Evolutionary conservation across 1,284 basidiomycete genomes (phyloP).

Genomic region (Rhizopogon hawkerae): DNA sequence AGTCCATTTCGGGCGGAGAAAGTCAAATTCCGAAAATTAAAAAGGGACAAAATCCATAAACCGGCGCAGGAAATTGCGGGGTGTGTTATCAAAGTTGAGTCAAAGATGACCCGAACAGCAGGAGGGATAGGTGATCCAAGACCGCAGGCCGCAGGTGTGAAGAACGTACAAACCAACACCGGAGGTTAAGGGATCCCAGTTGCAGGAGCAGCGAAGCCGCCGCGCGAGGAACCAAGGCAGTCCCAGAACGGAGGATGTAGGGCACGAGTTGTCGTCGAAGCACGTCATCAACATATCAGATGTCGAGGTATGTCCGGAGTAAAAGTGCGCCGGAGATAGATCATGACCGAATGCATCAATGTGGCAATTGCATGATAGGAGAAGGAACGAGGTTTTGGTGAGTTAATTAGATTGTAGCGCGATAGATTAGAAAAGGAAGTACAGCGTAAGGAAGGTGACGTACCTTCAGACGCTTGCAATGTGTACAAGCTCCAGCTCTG

Average conservation of each 20-base stretch:
- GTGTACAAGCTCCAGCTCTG: slow-evolving; percentile 70
- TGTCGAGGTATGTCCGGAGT: slow-evolving; percentile 12
- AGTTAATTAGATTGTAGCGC: slow-evolving; percentile 13
- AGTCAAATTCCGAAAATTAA: slow-evolving; percentile 12
- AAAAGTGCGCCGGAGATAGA: slow-evolving; percentile 12
- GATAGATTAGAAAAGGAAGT: background rate
- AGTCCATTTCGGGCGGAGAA: slow-evolving; percentile 8
- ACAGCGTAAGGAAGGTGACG: slow-evolving; percentile 20
- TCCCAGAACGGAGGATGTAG: background rate
- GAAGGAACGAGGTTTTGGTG: slow-evolving; percentile 11
- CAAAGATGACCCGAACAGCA: slow-evolving; percentile 5
- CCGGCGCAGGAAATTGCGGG: slow-evolving; percentile 6
- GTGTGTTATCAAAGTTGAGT: slow-evolving; percentile 2
- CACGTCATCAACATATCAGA: slow-evolving; percentile 10
- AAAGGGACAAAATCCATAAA: slow-evolving; percentile 3
- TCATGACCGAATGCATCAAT: slow-evolving; percentile 5
- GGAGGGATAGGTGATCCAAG: slow-evolving; percentile 3
- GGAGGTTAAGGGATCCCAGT: background rate
- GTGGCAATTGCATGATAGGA: slow-evolving; percentile 5
- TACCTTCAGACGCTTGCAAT: slow-evolving; percentile 80
- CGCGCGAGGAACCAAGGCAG: background rate
- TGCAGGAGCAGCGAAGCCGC: background rate
- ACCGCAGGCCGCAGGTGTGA: background rate
- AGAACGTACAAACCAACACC: background rate
- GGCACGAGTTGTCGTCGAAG: slow-evolving; percentile 1